Evolutionary conservation across 257 asterid species (phyloP), one percentile per base, ranked within the genome.

Genomic region (Catharanthus roseus): DNA sequence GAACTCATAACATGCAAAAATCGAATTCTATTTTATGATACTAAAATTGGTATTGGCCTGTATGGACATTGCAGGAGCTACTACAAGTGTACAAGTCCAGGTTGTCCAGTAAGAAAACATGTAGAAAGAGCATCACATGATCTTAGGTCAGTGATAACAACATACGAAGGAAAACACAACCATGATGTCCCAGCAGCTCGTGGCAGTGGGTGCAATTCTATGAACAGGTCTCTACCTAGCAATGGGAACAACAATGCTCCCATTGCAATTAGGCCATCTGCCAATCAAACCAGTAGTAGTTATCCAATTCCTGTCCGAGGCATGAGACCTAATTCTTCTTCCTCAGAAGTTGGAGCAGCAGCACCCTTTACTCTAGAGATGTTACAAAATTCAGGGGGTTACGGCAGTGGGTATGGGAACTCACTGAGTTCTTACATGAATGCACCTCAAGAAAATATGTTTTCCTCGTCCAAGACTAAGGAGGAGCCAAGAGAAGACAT

Each of bases 121-220:
- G 96, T 90, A 15, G 97, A 90, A 47, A 72, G 97, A 41, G 93
- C 97, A 13, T 74, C 86, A 24, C 85, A 87, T 0, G 93, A 90
- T 64, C 62, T 73, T 28, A 76, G 86, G 49, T 70, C 89, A 3
- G 97, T 90, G 77, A 87, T 90, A 75, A 90, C 97, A 12, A 84
- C 97, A 2, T 90, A 90, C 56, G 97, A 88, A 69, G 96, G 97
- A 38, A 90, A 87, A 74, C 97, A 90, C 85, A 87, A 83, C 90
- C 97, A 90, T n/a, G 89, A 87, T 4, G 92, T 90, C 21, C 97
- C 97, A 0, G 82, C 82, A 19, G 82, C 82, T 36, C 82, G 82
- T 15, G 82, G 82, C 16, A 74, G 78, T 3, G 76, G 82, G 16
- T 39, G n/a, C 53, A 69, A 77, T 21, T 49, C 70, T 10, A n/a